Percentiles rank a stretch among this genome's conserved stretches.
phyloP scores from a whole-genome alignment of 352 stramenopile genomes.

The Phytophthora melonis region DNA sequence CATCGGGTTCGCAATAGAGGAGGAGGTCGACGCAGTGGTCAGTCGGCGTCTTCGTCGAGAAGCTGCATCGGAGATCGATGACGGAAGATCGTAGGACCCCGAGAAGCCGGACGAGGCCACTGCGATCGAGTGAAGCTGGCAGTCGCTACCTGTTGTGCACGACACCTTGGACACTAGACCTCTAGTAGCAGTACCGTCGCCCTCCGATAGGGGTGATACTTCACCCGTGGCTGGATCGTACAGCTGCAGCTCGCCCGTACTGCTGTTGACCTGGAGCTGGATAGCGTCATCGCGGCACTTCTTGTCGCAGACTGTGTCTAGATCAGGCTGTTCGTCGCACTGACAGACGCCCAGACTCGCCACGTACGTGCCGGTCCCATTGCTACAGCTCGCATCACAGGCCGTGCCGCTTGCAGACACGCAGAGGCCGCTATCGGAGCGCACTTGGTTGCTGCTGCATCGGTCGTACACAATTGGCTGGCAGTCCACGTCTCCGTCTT shows the following conservation, averaged over 20 bases:
- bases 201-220: slow-evolving; percentile 29
- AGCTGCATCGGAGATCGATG: slow-evolving; percentile 8
- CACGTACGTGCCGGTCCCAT: slow-evolving; percentile 80
- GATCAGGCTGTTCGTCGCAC: slow-evolving; percentile 74
- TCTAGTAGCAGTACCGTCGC: not conserved
- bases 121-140: slow-evolving; percentile 66
- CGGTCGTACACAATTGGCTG: slow-evolving; percentile 93
- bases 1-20: slow-evolving; percentile 86
- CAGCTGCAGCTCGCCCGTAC: slow-evolving; percentile 63
- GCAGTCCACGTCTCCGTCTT: slow-evolving; percentile 91
- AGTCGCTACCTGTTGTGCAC: slow-evolving; percentile 37
- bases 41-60: slow-evolving; percentile 31
- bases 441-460: slow-evolving; percentile 78
- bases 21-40: slow-evolving; percentile 24
- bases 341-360: slow-evolving; percentile 88
- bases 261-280: slow-evolving; percentile 70
- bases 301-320: slow-evolving; percentile 86
- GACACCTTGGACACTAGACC: slow-evolving; percentile 70
- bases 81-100: slow-evolving; percentile 70
- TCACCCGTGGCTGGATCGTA: slow-evolving; percentile 59
- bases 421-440: slow-evolving; percentile 78
- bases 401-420: slow-evolving; percentile 51
- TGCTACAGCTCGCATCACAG: slow-evolving; percentile 67
- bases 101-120: slow-evolving; percentile 62
- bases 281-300: slow-evolving; percentile 65